Conservation (phyloP, 2,329 filamentous ascomycete genomes). For the Beauveria sp. region DNA sequence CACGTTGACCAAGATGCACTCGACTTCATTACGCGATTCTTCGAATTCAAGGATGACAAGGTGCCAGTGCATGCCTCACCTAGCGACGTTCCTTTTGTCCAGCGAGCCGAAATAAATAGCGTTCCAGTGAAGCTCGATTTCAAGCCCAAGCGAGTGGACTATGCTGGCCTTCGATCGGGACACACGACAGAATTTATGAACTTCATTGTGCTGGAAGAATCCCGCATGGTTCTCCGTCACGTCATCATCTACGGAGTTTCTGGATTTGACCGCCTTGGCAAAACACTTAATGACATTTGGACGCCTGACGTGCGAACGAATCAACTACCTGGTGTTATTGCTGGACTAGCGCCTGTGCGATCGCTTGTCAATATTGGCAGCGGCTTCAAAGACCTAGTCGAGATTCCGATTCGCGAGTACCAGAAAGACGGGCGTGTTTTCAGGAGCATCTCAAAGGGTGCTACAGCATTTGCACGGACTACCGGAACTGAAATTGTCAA, state of each 20-base stretch:
- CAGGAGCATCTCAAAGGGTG: slow-evolving; percentile 85
- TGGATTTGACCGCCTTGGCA: slow-evolving; percentile 83
- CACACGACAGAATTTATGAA: slow-evolving; percentile 99
- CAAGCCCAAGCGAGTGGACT: slow-evolving; percentile 97
- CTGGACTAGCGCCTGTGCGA: slow-evolving; percentile 82
- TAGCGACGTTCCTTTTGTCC: slow-evolving; percentile 76
- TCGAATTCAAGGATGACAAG: slow-evolving; percentile 87
- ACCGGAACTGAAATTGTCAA: slow-evolving; percentile 93
- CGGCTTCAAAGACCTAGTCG: slow-evolving; percentile 77
- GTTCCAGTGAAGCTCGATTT: slow-evolving; percentile 84
- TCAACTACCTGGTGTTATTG: slow-evolving; percentile 81
- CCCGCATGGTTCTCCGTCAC: slow-evolving; percentile 77
- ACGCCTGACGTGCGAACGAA: slow-evolving; percentile 85
- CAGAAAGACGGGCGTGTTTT: slow-evolving; percentile 88
- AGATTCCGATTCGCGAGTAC: slow-evolving; percentile 88
- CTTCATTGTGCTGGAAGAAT: slow-evolving; percentile 84
- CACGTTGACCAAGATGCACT: slow-evolving; percentile 97
- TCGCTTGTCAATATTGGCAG: slow-evolving; percentile 86
- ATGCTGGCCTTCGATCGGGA: slow-evolving; percentile 82
- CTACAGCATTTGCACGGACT: slow-evolving; percentile 80
- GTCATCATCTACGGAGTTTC: slow-evolving; percentile 88
- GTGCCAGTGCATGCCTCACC: slow-evolving; percentile 47
- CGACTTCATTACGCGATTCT: slow-evolving; percentile 95
- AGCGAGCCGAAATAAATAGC: slow-evolving; percentile 78
- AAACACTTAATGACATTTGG: slow-evolving; percentile 93